Evolutionary conservation across 352 stramenopile species (phyloP), one percentile per base, ranked within the genome.

Genomic region (Pythium volutum): DNA sequence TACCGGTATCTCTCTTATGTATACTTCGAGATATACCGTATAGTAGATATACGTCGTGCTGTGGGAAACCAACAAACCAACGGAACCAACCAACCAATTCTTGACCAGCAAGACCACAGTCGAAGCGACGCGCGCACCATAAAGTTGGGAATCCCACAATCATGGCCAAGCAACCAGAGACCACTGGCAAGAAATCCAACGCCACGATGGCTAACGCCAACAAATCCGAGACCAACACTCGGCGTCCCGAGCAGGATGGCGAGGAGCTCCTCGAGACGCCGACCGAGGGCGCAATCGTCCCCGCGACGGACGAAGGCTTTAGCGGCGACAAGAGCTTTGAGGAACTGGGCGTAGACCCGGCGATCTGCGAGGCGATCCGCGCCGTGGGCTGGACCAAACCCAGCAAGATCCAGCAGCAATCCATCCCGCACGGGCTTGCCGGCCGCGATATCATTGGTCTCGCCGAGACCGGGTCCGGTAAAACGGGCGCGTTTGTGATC

Each of bases 381-480:
- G 86, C 79, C 16, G 75, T 99, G 1, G 93, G 95, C 39, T 99
- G 97, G 97, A 81, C 73, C 14, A 79, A 77, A 57, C 95, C 97
- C 27, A 98, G 95, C 51, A 88, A 91, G 42, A 99, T 99, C 73
- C 97, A 99, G 83, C 76, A 87, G 59, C 67, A 97, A 55, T 81
- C 95, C 16, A 95, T 99, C 61, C 95, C 95, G 53, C 74, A 91
- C 16, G 97, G 93, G 0, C 72, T 99, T 12, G 75, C 85, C 18
- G 96, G 96, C 38, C 79, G 94, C 46, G 98, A 99, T 72, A 89
- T 99, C 61, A 99, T 99, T 62, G 97, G 97, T 15, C 73, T 98
- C 73, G 82, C 97, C 63, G 78, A 99, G 90, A 98, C 98, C 46
- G 81, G 95, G 14, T 97, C 84, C 0, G 95, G 95, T 26, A 99